Conservation (phyloP, 345 rosid species). For the Schrenkiella parvula region DNA sequence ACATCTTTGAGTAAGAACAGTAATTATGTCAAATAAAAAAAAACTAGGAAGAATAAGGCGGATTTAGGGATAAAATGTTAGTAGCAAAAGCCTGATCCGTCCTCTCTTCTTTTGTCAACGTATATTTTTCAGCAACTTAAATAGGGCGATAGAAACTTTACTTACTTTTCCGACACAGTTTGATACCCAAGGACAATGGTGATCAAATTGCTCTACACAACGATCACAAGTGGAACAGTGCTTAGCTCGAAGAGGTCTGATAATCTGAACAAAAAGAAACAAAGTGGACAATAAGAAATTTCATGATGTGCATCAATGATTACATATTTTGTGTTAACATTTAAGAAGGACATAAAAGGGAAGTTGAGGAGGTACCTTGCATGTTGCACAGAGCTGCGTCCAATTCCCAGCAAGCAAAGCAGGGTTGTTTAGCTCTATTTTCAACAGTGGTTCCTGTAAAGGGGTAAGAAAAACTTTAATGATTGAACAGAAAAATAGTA, state of each 20-base stretch:
- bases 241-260: conserved; percentile 96
- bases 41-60: neutral
- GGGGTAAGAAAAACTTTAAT: conserved; percentile 9
- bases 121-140: neutral
- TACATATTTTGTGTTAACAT: neutral
- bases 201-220: conserved; percentile 98
- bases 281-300: neutral
- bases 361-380: conserved; percentile 62
- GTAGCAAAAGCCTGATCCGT: conserved; percentile 13
- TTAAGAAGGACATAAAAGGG: neutral
- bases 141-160: neutral
- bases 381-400: conserved; percentile 96
- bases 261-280: conserved; percentile 50
- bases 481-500: conserved; percentile 7
- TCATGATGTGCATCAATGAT: conserved; percentile 6
- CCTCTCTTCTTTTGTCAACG: neutral
- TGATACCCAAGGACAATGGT: conserved; percentile 99
- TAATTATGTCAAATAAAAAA: conserved; percentile 1
- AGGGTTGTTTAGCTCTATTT: conserved; percentile 85
- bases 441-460: conserved; percentile 79
- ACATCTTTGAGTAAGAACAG: neutral
- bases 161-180: conserved; percentile 96
- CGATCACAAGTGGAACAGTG: conserved; percentile 94
- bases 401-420: conserved; percentile 95
- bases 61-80: neutral